Evolutionary conservation across 106 monocot species (phyloP).

Genomic region (Dioscorea alata): DNA sequence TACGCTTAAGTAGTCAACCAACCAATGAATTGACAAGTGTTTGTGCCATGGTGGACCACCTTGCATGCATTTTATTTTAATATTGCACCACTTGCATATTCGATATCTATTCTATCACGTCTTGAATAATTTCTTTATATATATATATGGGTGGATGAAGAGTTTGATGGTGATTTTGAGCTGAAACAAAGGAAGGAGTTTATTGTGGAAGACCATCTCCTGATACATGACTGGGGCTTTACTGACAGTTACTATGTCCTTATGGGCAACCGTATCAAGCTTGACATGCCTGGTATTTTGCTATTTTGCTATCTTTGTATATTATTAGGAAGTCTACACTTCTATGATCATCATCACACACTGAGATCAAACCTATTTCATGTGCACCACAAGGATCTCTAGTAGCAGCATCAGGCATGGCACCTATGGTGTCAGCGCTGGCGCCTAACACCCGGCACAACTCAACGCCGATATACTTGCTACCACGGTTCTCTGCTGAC

Average conservation of each 20-base stretch:
- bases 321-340: not conserved
- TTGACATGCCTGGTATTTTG: constrained; percentile 23
- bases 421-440: constrained; percentile 79
- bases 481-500: constrained; percentile 47
- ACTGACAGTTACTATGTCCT: constrained; percentile 28
- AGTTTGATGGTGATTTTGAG: constrained; percentile 26
- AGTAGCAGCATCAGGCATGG: constrained; percentile 46
- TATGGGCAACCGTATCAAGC: constrained; percentile 33
- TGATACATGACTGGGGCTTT: constrained; percentile 47
- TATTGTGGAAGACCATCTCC: constrained; percentile 23
- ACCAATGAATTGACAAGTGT: too few species aligned
- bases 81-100: too few species aligned
- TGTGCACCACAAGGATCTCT: constrained; percentile 39
- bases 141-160: constrained; percentile 6
- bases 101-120: too few species aligned
- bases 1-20: too few species aligned
- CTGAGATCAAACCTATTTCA: not conserved
- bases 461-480: constrained; percentile 61
- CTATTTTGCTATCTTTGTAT: not conserved
- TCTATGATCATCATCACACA: too few species aligned
- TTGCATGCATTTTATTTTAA: too few species aligned
- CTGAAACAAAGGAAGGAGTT: constrained; percentile 23
- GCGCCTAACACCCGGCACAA: constrained; percentile 48
- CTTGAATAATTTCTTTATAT: too few species aligned
- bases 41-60: too few species aligned